Evolutionary conservation across 176 grass and related monocot species (phyloP), one percentile per base, ranked within the genome.

Genomic region (Elaeis guineensis): DNA sequence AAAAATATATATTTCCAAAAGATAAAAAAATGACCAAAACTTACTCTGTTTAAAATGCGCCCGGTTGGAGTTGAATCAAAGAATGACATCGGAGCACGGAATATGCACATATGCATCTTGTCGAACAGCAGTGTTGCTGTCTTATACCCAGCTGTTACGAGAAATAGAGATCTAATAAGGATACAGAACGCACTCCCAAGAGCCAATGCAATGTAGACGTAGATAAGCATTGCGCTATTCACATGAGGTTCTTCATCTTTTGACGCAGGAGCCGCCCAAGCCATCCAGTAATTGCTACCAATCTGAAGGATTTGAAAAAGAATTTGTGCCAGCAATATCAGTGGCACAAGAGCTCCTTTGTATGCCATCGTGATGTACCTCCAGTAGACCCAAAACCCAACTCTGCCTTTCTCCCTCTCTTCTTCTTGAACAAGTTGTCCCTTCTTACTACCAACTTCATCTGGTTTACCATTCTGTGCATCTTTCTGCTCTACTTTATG

Each of bases 241-340:
- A 90, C 86, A 74, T 77, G 86, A 64, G 86, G 66, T 21, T 80
- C 25, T 11, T 55, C 55, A 0, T 85, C 83, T 59, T 73, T 69
- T 0, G 91, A 90, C 3, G 85, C 83, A 6, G 91, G 91, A 59
- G 78, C 53, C 52, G 83, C 86, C 86, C 83, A 90, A 17, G 83
- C 80, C 86, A 95, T 90, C 91, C 86, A 95, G 65, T 87, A 95
- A 72, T 95, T 95, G 72, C 91, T 90, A 39, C 39, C 77, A 57
- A 95, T 95, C 67, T 87, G 86, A 82, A 90, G 77, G 70, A 82
- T 63, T 68, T 95, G 82, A 57, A 95, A 89, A 75, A 85, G 71
- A 77, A 90, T 67, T 63, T 95, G 86, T 2, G 72, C 77, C 58
- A 87, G 64, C 61, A 95, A 64, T 67, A 95, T 73, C 3, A 87